phyloP scores from a whole-genome alignment of 768 basidiomycete genomes.

The Hysterangium stoloniferum region DNA sequence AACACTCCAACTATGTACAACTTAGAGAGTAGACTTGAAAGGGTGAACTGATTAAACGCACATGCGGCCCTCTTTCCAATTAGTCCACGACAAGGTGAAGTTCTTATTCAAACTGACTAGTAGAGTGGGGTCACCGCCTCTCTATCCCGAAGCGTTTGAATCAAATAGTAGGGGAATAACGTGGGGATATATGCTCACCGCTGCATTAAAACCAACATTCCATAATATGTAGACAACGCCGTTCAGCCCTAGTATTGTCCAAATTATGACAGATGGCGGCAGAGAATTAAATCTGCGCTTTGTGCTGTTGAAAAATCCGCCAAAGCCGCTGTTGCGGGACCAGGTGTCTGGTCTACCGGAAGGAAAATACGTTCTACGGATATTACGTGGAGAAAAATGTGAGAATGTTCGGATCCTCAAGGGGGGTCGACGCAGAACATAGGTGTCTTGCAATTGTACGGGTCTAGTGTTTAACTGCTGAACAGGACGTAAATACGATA shows the following conservation, averaged over 20 bases:
- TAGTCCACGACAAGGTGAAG: conserved; percentile 54
- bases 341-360: neutral
- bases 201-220: conserved; percentile 28
- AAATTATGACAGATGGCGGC: conserved; percentile 47
- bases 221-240: conserved; percentile 54
- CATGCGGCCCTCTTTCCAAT: conserved; percentile 59
- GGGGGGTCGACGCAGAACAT: too few relatives aligned
- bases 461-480: too few relatives aligned
- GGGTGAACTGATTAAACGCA: conserved; percentile 24
- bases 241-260: conserved; percentile 58
- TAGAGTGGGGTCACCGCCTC: conserved; percentile 29
- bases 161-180: conserved; percentile 2
- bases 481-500: too few relatives aligned
- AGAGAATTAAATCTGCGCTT: conserved; percentile 37
- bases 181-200: conserved; percentile 15
- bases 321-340: neutral
- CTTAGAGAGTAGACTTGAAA: conserved; percentile 12
- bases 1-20: conserved; percentile 58
- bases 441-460: too few relatives aligned
- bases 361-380: conserved; percentile 11
- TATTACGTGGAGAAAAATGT: neutral
- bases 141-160: neutral
- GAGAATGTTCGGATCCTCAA: conserved; percentile 3
- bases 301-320: neutral
- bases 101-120: conserved; percentile 49